These are phyloP conservation scores for Kluyveromyces aestuarii DNA, from an alignment of 805 yeast genomes.

Conservation along the genomic window DNA sequence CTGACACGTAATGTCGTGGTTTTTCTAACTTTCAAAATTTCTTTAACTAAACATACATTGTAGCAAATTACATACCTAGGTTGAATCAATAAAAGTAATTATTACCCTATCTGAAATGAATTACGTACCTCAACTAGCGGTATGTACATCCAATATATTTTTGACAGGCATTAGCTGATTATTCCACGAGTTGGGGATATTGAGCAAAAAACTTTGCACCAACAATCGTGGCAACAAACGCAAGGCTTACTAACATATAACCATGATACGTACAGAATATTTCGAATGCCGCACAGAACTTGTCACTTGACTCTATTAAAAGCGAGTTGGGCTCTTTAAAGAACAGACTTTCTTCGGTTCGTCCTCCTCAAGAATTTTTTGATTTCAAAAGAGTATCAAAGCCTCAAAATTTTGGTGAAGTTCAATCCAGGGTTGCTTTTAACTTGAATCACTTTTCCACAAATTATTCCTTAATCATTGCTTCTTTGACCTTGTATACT, in stretches of 20 bases:
- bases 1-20: not conserved
- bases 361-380: constrained; percentile 90
- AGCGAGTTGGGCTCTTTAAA: constrained; percentile 47
- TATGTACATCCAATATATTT: not conserved
- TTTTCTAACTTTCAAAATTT: too few relatives aligned
- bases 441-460: constrained; percentile 82
- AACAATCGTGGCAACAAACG: not conserved
- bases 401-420: constrained; percentile 82
- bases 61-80: not conserved
- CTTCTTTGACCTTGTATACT: constrained; percentile 70
- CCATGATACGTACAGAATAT: constrained; percentile 13
- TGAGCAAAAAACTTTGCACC: not conserved
- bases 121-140: not conserved
- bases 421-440: constrained; percentile 80
- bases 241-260: not conserved
- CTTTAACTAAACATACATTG: too few relatives aligned
- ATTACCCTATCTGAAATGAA: not conserved
- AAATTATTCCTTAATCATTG: constrained; percentile 71
- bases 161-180: too few relatives aligned
- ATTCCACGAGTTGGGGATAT: too few relatives aligned
- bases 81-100: not conserved
- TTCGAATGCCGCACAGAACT: constrained; percentile 22
- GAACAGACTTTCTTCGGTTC: constrained; percentile 56
- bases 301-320: constrained; percentile 28
- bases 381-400: constrained; percentile 83